Evolutionary conservation across 768 basidiomycete genomes (phyloP).

Genomic region (Clitopilus passeckerianus): DNA sequence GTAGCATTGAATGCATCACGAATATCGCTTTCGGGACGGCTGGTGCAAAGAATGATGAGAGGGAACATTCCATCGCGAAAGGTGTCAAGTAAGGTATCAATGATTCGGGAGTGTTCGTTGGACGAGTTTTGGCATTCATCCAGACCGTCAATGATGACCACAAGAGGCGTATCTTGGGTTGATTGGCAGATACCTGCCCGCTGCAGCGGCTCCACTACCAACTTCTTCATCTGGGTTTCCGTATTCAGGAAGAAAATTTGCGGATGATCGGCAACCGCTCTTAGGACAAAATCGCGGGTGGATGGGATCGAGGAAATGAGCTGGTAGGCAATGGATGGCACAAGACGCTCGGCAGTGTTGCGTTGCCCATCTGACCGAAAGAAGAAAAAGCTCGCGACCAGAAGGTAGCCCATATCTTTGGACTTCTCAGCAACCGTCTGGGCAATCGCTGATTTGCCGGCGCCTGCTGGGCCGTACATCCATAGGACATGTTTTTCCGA

Average conservation of each 20-base stretch:
- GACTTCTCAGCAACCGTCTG: conserved; percentile 1
- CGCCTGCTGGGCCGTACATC: conserved; percentile 6
- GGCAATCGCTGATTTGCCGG: conserved; percentile 6
- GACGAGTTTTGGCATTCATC: conserved; percentile 2
- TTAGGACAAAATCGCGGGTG: background rate
- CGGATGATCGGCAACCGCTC: background rate
- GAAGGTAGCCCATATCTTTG: background rate
- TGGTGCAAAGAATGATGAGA: background rate
- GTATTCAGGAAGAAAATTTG: background rate
- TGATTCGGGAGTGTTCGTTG: no score
- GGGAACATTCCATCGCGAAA: background rate
- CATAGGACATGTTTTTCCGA: background rate
- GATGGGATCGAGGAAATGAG: background rate
- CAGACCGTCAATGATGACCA: conserved; percentile 3
- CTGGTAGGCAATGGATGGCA: conserved; percentile 6
- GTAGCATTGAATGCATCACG: background rate
- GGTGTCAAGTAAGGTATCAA: no score
- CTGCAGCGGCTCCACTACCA: background rate
- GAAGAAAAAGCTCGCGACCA: conserved; percentile 7
- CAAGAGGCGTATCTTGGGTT: background rate
- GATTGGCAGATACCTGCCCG: background rate
- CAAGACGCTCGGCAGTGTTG: background rate
- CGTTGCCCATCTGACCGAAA: background rate
- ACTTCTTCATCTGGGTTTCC: background rate
- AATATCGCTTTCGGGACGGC: background rate